Conservation (phyloP, 1,139 yeast genomes). For the Debaryomycetaceae sp. region DNA sequence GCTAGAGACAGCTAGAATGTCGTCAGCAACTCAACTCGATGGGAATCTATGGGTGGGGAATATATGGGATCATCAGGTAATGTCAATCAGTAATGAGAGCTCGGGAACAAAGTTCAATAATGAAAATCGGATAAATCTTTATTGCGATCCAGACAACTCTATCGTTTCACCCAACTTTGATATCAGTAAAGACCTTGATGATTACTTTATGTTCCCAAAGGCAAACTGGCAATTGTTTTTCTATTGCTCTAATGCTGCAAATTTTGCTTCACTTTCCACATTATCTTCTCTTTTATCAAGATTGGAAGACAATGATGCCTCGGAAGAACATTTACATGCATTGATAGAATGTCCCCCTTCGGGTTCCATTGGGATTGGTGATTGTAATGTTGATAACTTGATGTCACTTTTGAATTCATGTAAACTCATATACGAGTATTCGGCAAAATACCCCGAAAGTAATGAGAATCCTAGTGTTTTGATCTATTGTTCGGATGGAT, state of each 20-base stretch:
- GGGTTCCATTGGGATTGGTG: constrained; percentile 75
- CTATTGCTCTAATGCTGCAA: constrained; percentile 52
- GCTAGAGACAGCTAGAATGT: constrained; percentile 77
- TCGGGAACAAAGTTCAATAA: not conserved
- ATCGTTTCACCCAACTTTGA: constrained; percentile 32
- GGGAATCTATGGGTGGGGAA: constrained; percentile 79
- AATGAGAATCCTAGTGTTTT: constrained; percentile 31
- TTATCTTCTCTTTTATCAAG: constrained; percentile 35
- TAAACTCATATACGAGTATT: constrained; percentile 49
- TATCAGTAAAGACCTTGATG: constrained; percentile 13
- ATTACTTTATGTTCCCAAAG: constrained; percentile 30
- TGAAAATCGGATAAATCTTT: constrained; percentile 25
- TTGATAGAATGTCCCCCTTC: constrained; percentile 75
- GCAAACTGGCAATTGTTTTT: constrained; percentile 39
- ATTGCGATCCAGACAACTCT: constrained; percentile 51
- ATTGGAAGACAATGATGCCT: constrained; percentile 25
- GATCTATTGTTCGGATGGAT: constrained; percentile 85
- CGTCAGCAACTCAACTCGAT: constrained; percentile 64
- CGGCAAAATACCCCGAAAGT: constrained; percentile 24
- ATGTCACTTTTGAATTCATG: constrained; percentile 61
- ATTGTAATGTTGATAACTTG: constrained; percentile 54
- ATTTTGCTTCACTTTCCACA: constrained; percentile 45
- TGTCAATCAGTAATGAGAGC: constrained; percentile 15
- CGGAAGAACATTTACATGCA: constrained; percentile 15
- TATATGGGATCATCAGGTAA: constrained; percentile 45